A percentile compares a stretch with the other conserved stretches of the same genome.
These are phyloP conservation scores for Ustilago loliicola DNA, from an alignment of 1,284 basidiomycete genomes.

Conservation along the genomic window DNA sequence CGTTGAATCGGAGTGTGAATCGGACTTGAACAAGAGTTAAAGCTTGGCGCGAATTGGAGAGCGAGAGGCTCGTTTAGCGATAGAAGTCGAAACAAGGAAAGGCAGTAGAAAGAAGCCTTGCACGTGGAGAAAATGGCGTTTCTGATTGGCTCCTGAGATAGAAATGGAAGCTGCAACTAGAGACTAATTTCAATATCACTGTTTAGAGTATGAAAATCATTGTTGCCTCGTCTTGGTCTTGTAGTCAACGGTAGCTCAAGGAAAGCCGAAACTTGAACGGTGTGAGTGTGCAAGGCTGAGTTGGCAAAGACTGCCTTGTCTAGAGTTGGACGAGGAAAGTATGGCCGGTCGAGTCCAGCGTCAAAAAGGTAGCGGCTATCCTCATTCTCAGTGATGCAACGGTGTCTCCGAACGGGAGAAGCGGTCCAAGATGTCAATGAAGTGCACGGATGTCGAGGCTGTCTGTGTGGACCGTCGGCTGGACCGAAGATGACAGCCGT, in stretches of 20 bases:
- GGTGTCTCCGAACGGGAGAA: too few relatives aligned
- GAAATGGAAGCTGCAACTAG: neutral
- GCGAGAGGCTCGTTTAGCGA: constrained; percentile 13
- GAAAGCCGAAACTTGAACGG: too few relatives aligned
- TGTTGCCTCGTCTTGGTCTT: neutral
- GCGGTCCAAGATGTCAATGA: too few relatives aligned
- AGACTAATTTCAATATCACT: neutral
- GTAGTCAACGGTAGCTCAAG: neutral
- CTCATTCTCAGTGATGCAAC: too few relatives aligned
- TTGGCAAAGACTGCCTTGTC: neutral
- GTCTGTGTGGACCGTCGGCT: neutral
- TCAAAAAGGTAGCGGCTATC: neutral
- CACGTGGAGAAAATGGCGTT: constrained; percentile 13
- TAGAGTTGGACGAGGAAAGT: too few relatives aligned
- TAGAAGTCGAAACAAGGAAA: constrained; percentile 11
- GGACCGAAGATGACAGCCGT: neutral
- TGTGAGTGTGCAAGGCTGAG: neutral
- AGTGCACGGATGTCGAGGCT: neutral
- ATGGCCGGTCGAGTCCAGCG: neutral
- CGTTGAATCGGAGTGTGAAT: neutral
- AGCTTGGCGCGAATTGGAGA: neutral
- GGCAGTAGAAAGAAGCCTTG: neutral
- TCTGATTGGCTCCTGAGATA: constrained; percentile 23
- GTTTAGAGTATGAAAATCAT: neutral
- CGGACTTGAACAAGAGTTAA: neutral